Evolutionary conservation across 257 asterid species (phyloP).

Genomic region (Cynanchum wilfordii): DNA sequence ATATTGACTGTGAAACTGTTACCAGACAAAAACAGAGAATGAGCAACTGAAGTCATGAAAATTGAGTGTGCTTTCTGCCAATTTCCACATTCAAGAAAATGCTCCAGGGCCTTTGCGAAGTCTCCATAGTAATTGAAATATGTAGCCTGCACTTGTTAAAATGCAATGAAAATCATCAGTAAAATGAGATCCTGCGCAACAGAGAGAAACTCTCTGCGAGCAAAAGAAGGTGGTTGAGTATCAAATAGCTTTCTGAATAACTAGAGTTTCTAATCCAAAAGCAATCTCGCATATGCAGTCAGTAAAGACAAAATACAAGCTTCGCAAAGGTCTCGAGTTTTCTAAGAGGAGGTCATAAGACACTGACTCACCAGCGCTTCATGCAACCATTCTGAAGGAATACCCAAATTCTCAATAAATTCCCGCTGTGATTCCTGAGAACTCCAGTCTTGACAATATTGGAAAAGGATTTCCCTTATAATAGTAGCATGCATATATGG

Average conservation of each 20-base stretch:
- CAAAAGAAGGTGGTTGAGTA: not conserved
- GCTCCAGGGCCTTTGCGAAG: slow-evolving; percentile 68
- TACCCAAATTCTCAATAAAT: slow-evolving; percentile 78
- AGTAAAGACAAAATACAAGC: not conserved
- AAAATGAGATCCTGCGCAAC: slow-evolving; percentile 19
- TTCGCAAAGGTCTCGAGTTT: slow-evolving; percentile 1
- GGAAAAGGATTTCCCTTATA: slow-evolving; percentile 87
- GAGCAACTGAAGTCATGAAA: slow-evolving; percentile 78
- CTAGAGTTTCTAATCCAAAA: not conserved
- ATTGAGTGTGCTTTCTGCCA: slow-evolving; percentile 94
- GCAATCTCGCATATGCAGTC: too few species aligned
- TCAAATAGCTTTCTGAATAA: slow-evolving; percentile 2
- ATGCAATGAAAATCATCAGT: slow-evolving; percentile 14
- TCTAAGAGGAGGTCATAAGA: slow-evolving; percentile 9
- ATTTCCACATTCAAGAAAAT: slow-evolving; percentile 71
- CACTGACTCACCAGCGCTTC: slow-evolving; percentile 85
- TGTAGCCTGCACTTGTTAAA: slow-evolving; percentile 59
- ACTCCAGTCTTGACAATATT: slow-evolving; percentile 91
- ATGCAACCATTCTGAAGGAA: slow-evolving; percentile 90
- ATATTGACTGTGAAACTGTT: not conserved
- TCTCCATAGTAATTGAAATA: slow-evolving; percentile 68
- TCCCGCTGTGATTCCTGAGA: slow-evolving; percentile 54
- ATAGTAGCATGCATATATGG: slow-evolving; percentile 70
- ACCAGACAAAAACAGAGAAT: slow-evolving; percentile 80
- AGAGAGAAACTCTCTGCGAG: not conserved